Conservation (phyloP, 345 rosid species). For the Dovyalis caffra region DNA sequence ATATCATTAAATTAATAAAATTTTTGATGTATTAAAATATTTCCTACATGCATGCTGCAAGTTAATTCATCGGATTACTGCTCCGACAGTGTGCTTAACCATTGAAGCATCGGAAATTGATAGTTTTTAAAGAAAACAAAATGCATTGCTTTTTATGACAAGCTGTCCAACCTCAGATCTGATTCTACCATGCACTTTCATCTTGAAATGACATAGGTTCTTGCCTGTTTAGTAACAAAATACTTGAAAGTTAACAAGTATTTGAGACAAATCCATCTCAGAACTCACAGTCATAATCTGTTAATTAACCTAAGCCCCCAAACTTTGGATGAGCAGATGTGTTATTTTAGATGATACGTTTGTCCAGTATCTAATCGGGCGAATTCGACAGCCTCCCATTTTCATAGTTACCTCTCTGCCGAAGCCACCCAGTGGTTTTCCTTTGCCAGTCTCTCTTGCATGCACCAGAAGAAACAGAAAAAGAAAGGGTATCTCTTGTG, state of each 20-base stretch:
- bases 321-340: background rate
- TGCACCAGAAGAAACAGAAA: too few relatives aligned
- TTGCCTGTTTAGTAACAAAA: background rate
- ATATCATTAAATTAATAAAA: too few relatives aligned
- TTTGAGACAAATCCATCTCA: background rate
- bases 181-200: background rate
- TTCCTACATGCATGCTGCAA: background rate
- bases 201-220: background rate
- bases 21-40: too few relatives aligned
- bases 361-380: background rate
- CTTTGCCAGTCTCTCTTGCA: background rate
- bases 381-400: background rate
- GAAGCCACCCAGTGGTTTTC: background rate
- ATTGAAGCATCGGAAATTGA: background rate
- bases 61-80: background rate
- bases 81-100: background rate
- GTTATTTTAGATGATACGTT: background rate
- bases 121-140: background rate
- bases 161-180: slow-evolving; percentile 8
- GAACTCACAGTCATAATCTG: background rate
- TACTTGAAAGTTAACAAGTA: background rate
- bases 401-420: background rate
- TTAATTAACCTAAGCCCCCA: background rate
- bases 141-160: background rate
- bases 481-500: background rate